Conservation (phyloP, 208 protist species). For the Leptomonas seymouri region DNA sequence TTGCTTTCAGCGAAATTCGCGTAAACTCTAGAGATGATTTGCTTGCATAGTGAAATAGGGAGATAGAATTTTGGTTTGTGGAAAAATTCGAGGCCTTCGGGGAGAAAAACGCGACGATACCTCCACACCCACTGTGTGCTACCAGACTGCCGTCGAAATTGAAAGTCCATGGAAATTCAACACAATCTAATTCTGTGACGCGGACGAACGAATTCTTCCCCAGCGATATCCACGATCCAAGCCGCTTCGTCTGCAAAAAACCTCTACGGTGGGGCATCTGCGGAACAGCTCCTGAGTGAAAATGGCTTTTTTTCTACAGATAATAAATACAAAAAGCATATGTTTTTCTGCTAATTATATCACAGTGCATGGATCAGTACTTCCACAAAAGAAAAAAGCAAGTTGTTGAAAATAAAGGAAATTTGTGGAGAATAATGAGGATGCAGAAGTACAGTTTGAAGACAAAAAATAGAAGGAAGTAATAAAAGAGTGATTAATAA, state of each 20-base stretch:
- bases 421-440: not conserved
- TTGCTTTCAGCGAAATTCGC: slow-evolving; percentile 38
- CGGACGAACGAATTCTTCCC: slow-evolving; percentile 57
- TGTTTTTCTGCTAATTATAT: no score
- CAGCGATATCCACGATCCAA: slow-evolving; percentile 71
- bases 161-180: slow-evolving; percentile 26
- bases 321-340: not conserved
- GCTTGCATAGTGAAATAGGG: slow-evolving; percentile 35
- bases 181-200: slow-evolving; percentile 50
- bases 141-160: slow-evolving; percentile 39
- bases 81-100: slow-evolving; percentile 16
- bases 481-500: not conserved
- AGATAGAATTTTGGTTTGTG: slow-evolving; percentile 30
- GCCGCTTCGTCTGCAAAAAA: slow-evolving; percentile 48
- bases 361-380: no score
- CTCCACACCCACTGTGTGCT: slow-evolving; percentile 51
- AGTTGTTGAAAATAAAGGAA: no score
- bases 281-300: slow-evolving; percentile 1
- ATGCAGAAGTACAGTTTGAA: not conserved
- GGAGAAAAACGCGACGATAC: slow-evolving; percentile 56
- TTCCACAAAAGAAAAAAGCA: no score
- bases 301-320: not conserved
- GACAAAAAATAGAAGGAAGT: not conserved
- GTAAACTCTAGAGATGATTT: not conserved
- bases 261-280: slow-evolving; percentile 46